Percentiles rank a stretch among this genome's conserved stretches.
Evolutionary conservation across 2,329 filamentous ascomycete species (phyloP).

Genomic region (Drechslerella stenobrocha): DNA sequence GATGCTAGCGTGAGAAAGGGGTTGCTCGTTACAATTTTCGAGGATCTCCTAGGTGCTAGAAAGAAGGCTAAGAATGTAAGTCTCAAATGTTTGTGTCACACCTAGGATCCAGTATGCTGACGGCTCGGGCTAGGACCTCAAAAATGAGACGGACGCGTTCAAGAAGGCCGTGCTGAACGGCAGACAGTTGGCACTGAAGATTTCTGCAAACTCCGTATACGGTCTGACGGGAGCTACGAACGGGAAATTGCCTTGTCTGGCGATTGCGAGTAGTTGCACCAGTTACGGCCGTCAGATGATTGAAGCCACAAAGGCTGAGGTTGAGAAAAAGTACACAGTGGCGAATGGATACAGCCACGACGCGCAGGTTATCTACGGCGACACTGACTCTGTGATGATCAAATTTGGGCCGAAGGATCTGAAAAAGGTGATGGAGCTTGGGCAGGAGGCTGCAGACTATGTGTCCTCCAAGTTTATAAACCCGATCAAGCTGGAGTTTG

Average conservation of each 20-base stretch:
- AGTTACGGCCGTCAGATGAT: conserved; percentile 99
- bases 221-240: conserved; percentile 94
- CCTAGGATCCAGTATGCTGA: conserved; percentile 4
- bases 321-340: conserved; percentile 84
- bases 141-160: conserved; percentile 92
- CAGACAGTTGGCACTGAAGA: conserved; percentile 91
- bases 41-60: conserved; percentile 86
- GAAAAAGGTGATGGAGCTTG: conserved; percentile 86
- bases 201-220: conserved; percentile 97
- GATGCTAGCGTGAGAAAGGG: conserved; percentile 88
- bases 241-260: conserved; percentile 90
- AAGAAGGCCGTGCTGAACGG: conserved; percentile 97
- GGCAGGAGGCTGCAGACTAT: conserved; percentile 84
- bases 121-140: conserved; percentile 58
- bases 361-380: conserved; percentile 96
- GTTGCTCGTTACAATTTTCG: conserved; percentile 88
- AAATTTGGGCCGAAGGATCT: conserved; percentile 92
- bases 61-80: conserved; percentile 68
- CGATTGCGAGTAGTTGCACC: conserved; percentile 94
- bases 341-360: conserved; percentile 93
- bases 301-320: conserved; percentile 93
- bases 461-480: conserved; percentile 93
- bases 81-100: background rate
- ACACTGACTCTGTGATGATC: conserved; percentile 99
- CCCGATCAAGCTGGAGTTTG: conserved; percentile 98